Base-by-base conservation (phyloP, 73 alveolate genomes). In the Paramecium bursaria region DNA sequence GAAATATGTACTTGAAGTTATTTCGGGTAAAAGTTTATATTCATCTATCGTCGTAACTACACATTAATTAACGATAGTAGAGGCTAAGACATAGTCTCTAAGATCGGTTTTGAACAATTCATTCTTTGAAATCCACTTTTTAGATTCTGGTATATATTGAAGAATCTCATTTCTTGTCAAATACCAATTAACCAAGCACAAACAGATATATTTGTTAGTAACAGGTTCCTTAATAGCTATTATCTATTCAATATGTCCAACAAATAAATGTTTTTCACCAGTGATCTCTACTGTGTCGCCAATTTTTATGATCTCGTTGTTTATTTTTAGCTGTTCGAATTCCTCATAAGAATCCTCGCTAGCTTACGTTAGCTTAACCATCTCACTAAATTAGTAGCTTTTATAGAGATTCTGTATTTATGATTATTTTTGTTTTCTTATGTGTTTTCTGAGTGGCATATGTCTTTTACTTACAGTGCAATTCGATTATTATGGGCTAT, bases 111-210 rank as follows among this genome's bases (percentile, higher is more conserved):
- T 39, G 25, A 67, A 67, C 9, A 67, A 21, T 67, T 67, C 82
- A 39, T 31, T 19, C 17, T 67, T 19, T 23, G 57, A 21, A 35
- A 67, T 67, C 82, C 82, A 67, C 17, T 23, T 67, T 42, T 14
- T 14, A 7, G 60, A 42, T 39, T 57, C 19, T 7, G 82, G 82
- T 6, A 21, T 42, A 9, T 67, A 57, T 21, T 23, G n/a, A 35
- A 67, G 21, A 30, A 67, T 67, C 27, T 67, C 82, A 42, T 67
- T 42, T 30, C 21, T 67, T 67, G 27, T 31, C 55, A 67, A 19
- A 42, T 25, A 67, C 82, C 82, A 67, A 4, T 67, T 21, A 9
- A 67, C 55, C 33, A 39, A 23, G 27, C 82, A 67, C 10, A 67
- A 9, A 27, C 82, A 67, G 6, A 67, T 67, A 21, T 39, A 19